Evolutionary conservation across 495 filamentous ascomycete species (phyloP).

Genomic region (Letharia lupina): DNA sequence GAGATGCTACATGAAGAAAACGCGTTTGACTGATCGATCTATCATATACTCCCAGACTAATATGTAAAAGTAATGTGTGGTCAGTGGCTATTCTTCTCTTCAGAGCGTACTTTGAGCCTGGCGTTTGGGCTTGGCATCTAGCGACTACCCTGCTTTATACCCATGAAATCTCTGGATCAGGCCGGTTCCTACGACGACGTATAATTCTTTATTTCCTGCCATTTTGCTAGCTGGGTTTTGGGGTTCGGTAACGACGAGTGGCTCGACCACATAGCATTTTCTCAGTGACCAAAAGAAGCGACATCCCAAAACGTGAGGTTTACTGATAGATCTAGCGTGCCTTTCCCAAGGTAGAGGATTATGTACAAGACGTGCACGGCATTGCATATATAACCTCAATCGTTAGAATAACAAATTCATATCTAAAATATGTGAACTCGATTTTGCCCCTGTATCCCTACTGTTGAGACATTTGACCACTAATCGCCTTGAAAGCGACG

Average conservation of each 20-base stretch:
- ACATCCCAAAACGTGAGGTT: not conserved
- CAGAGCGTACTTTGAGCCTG: conserved; percentile 8
- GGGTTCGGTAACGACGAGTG: not conserved
- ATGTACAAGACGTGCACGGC: not conserved
- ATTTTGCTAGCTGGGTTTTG: not conserved
- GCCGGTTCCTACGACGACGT: conserved; percentile 6
- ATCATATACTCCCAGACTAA: conserved; percentile 12
- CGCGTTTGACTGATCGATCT: conserved; percentile 8
- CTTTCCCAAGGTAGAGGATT: not conserved
- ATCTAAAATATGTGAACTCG: not conserved
- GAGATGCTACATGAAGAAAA: conserved; percentile 13
- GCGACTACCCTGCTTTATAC: conserved; percentile 11
- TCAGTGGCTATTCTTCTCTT: not conserved
- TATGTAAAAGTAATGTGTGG: conserved; percentile 20
- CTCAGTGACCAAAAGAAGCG: not conserved
- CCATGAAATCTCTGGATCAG: conserved; percentile 10
- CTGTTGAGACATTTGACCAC: not conserved
- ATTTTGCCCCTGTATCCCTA: not conserved
- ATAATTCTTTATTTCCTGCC: not conserved
- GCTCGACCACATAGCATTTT: not conserved
- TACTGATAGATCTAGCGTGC: not conserved
- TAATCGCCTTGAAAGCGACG: not conserved
- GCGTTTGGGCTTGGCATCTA: conserved; percentile 8
- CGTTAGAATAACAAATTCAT: not conserved
- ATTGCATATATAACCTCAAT: not conserved